These are phyloP conservation scores for Ocimum tenuiflorum DNA, from an alignment of 257 asterid genomes.

Conservation along the genomic window DNA sequence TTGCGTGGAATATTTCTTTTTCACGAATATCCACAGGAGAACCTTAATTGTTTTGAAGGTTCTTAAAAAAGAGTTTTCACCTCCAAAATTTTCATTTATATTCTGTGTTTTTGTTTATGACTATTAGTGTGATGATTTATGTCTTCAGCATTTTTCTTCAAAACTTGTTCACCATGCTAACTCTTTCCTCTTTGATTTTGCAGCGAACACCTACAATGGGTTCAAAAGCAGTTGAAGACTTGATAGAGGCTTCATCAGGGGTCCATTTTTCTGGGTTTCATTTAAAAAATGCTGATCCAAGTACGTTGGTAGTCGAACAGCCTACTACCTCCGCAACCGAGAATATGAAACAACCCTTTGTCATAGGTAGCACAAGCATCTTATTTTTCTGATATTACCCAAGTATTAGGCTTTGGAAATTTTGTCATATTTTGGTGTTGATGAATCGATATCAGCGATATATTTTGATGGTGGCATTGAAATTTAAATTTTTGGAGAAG, in stretches of 20 bases:
- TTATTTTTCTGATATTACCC: conserved; percentile 9
- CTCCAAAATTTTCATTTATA: background rate
- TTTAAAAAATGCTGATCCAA: conserved; percentile 38
- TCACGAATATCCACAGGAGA: background rate
- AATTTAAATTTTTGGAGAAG: no score
- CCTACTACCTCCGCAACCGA: conserved; percentile 49
- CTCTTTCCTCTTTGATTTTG: conserved; percentile 7
- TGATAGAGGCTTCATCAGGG: conserved; percentile 84
- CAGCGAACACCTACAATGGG: conserved; percentile 51
- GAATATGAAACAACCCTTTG: conserved; percentile 75
- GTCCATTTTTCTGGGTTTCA: conserved; percentile 95
- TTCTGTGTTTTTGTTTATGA: conserved; percentile 9
- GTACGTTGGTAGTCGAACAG: conserved; percentile 36
- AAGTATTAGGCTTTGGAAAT: background rate
- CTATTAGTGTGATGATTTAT: background rate
- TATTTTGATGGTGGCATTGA: no score
- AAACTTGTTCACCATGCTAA: conserved; percentile 7
- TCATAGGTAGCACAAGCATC: conserved; percentile 57
- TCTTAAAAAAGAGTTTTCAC: background rate
- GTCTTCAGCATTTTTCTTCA: background rate
- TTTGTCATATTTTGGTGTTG: conserved; percentile 4
- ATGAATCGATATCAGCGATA: background rate
- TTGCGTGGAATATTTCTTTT: background rate
- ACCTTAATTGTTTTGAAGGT: conserved; percentile 3
- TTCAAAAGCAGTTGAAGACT: conserved; percentile 77